Evolutionary conservation across 2,329 filamentous ascomycete species (phyloP).

Genomic region (Cordyceps cateniannulata): DNA sequence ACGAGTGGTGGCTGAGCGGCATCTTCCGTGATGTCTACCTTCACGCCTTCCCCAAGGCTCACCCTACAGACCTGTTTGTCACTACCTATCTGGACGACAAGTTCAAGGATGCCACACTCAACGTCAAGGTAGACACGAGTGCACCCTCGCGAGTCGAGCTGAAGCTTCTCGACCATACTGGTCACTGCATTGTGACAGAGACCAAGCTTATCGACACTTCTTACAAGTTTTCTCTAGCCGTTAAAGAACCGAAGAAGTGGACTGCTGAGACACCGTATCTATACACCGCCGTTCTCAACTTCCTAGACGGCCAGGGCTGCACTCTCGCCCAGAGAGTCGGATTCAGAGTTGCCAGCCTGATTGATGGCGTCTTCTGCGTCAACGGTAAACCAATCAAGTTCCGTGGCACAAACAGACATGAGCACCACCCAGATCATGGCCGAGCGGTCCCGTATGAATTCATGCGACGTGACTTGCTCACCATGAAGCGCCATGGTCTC

Average conservation of each 20-base stretch:
- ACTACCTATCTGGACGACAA: conserved; percentile 49
- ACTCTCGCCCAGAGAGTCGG: conserved; percentile 51
- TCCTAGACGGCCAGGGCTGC: conserved; percentile 22
- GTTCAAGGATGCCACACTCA: conserved; percentile 46
- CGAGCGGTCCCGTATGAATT: conserved; percentile 55
- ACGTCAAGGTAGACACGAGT: conserved; percentile 38
- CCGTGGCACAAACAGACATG: conserved; percentile 64
- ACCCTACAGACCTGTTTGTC: conserved; percentile 51
- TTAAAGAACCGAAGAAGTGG: conserved; percentile 55
- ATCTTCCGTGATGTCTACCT: conserved; percentile 67
- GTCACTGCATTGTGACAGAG: conserved; percentile 22
- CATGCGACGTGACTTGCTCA: conserved; percentile 53
- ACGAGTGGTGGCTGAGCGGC: conserved; percentile 62
- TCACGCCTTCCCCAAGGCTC: conserved; percentile 49
- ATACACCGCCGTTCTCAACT: conserved; percentile 42
- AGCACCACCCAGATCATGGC: conserved; percentile 58
- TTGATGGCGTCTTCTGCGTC: conserved; percentile 54
- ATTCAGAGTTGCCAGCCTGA: conserved; percentile 56
- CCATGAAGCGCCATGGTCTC: conserved; percentile 64
- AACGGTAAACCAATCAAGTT: conserved; percentile 60
- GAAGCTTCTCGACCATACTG: conserved; percentile 31
- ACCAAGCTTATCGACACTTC: conserved; percentile 26
- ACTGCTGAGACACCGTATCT: conserved; percentile 61
- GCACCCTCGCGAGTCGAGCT: conserved; percentile 24
- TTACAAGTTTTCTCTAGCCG: conserved; percentile 33